Evolutionary conservation across 495 filamentous ascomycete genomes (phyloP), one percentile per base, ranked within the genome.

Genomic region (Rusavskia elegans): DNA sequence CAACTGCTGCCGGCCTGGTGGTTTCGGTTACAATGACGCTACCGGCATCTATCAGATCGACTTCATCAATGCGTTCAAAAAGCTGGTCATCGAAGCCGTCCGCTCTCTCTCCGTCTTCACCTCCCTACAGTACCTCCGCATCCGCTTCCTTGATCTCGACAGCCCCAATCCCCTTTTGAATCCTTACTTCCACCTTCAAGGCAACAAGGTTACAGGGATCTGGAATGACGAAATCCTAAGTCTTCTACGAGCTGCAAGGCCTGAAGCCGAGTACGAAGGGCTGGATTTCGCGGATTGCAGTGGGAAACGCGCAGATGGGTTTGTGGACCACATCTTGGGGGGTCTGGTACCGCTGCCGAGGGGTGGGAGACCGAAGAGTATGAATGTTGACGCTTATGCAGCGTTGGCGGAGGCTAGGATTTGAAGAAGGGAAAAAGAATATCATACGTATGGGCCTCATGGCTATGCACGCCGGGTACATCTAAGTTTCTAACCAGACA

Each of bases 71-170:
- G 73, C 76, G 0, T 87, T 87, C 55, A 80, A 85, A 61, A 66
- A 71, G 42, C 68, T 85, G 14, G 75, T 84, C 21, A 38, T 83
- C 2, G 70, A 72, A 10, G 79, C 74, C 11, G 73, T 84, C n/a
- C 66, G 72, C 21, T 68, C 76, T 21, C 64, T 85, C 14, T 67
- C 72, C 10, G 62, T 66, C 16, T 71, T 83, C 50, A 68, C 68
- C 37, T 61, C 63, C 7, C 64, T 87, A 14, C 62, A 76, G 23
- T 73, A 74, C 58, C 63, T 87, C 23, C 69, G 81, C 51, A 83
- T 87, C 56, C 79, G 81, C 49, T 85, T 81, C 59, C 77, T 87
- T 23, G 82, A 87, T 60, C 71, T 85, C 2, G 81, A 82, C 74
- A 71, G 66, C 61, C 69, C 61, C 13, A 60, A 61, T 45, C 66